A percentile compares a stretch with the other conserved stretches of the same genome.
Evolutionary conservation across 305 asterid genomes (phyloP).

Genomic region (Solanum hybrid): DNA sequence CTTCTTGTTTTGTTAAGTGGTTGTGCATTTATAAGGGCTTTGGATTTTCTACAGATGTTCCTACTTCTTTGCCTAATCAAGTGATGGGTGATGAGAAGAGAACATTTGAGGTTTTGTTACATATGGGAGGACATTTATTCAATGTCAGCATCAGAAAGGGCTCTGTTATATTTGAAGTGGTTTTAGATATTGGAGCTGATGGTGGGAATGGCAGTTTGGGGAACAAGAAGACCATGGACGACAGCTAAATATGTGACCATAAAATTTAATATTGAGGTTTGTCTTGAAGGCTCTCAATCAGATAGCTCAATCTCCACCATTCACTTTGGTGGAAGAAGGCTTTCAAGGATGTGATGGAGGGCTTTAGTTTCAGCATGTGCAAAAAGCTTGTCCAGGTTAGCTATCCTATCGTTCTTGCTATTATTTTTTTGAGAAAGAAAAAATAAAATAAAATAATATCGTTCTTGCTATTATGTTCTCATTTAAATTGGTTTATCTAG

Average conservation of each 20-base stretch:
- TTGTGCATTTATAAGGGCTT: constrained; percentile 24
- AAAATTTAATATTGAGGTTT: constrained; percentile 27
- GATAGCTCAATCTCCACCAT: constrained; percentile 16
- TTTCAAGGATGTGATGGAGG: constrained; percentile 23
- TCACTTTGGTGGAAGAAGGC: constrained; percentile 18
- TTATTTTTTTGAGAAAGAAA: not conserved
- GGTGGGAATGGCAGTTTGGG: constrained; percentile 18
- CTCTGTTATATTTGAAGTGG: constrained; percentile 21
- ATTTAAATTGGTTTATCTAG: not conserved
- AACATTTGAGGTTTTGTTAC: constrained; percentile 29
- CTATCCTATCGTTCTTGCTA: not conserved
- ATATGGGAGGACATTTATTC: constrained; percentile 29
- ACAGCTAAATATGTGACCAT: constrained; percentile 17
- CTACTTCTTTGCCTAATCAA: constrained; percentile 21
- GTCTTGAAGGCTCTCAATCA: constrained; percentile 20
- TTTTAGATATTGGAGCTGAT: constrained; percentile 16
- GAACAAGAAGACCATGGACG: constrained; percentile 16
- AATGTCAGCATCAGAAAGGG: constrained; percentile 17
- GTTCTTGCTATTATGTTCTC: not conserved
- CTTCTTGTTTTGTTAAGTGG: constrained; percentile 30
- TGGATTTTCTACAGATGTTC: constrained; percentile 18
- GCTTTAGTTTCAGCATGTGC: constrained; percentile 38
- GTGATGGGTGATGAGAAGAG: constrained; percentile 30
- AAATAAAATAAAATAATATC: too few relatives aligned
- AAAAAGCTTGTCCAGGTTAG: constrained; percentile 39